phyloP scores from a whole-genome alignment of 1,284 basidiomycete genomes.

The Pisolithus thermaeus region DNA sequence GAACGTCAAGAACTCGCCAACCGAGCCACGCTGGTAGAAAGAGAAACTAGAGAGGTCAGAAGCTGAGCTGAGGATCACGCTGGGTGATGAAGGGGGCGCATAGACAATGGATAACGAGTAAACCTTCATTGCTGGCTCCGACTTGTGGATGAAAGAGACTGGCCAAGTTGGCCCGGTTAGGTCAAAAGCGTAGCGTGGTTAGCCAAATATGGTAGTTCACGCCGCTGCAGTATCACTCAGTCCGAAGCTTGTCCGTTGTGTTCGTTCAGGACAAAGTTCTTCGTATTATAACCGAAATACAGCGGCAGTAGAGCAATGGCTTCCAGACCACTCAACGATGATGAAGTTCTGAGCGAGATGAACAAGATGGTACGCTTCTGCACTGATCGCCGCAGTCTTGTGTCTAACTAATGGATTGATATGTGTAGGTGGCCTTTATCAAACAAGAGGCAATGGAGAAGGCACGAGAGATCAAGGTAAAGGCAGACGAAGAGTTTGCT shows the following conservation, averaged over 20 bases:
- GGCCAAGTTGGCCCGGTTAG: slow-evolving; percentile 15
- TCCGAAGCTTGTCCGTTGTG: neutral
- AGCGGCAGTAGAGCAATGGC: slow-evolving; percentile 37
- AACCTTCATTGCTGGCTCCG: slow-evolving; percentile 54
- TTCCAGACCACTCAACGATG: slow-evolving; percentile 80
- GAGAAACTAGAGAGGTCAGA: slow-evolving; percentile 89
- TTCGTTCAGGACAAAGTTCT: neutral
- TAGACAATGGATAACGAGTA: slow-evolving; percentile 60
- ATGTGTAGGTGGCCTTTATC: slow-evolving; percentile 84
- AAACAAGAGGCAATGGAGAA: slow-evolving; percentile 96
- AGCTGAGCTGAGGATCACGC: slow-evolving; percentile 66
- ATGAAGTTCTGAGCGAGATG: slow-evolving; percentile 95
- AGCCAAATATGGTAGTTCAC: neutral
- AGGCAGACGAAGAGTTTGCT: slow-evolving; percentile 95
- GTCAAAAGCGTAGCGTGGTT: slow-evolving; percentile 26
- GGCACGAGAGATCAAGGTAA: slow-evolving; percentile 92
- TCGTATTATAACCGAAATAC: neutral
- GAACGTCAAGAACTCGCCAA: slow-evolving; percentile 88
- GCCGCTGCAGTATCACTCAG: neutral
- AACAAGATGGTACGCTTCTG: slow-evolving; percentile 86
- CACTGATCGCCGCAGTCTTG: neutral
- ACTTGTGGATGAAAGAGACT: no score
- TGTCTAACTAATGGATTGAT: slow-evolving; percentile 6
- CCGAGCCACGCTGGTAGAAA: slow-evolving; percentile 87
- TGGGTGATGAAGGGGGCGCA: slow-evolving; percentile 49